Percentiles rank a stretch among this genome's conserved stretches.
Conservation (phyloP, 2,329 filamentous ascomycete species). For the Trichophyton rubrum region DNA sequence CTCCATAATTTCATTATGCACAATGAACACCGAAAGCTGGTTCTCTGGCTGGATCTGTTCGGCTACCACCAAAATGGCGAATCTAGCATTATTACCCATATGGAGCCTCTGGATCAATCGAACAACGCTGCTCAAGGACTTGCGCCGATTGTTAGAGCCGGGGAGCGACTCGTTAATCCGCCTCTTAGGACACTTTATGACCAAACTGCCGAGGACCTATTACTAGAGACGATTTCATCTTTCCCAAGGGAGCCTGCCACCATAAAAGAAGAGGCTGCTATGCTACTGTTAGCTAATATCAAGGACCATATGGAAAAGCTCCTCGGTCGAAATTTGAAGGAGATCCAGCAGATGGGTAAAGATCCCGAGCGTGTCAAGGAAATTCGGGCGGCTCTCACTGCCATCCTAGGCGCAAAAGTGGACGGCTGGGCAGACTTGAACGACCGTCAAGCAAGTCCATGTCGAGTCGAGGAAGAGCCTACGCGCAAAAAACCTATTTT, state of each 20-base stretch:
- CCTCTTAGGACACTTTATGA: constrained; percentile 32
- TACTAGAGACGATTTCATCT: constrained; percentile 34
- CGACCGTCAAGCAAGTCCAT: constrained; percentile 9
- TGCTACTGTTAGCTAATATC: constrained; percentile 37
- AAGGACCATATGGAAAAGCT: constrained; percentile 39
- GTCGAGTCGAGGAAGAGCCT: constrained; percentile 19
- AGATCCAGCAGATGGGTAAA: constrained; percentile 36
- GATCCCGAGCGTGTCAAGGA: constrained; percentile 35
- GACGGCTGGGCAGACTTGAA: constrained; percentile 34
- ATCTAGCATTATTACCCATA: constrained; percentile 34
- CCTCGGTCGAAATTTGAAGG: constrained; percentile 31
- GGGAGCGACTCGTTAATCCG: constrained; percentile 32
- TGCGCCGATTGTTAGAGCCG: constrained; percentile 32
- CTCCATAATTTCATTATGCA: constrained; percentile 54
- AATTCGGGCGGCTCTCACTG: constrained; percentile 32
- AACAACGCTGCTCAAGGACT: constrained; percentile 26
- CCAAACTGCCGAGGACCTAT: constrained; percentile 32
- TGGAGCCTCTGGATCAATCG: constrained; percentile 29
- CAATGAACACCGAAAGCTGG: constrained; percentile 52
- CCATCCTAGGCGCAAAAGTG: constrained; percentile 33
- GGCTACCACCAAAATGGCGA: constrained; percentile 42
- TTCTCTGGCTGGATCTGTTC: constrained; percentile 54
- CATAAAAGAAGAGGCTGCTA: constrained; percentile 36
- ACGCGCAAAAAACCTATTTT: constrained; percentile 31
- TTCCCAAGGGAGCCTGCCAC: constrained; percentile 33